These are phyloP conservation scores for Rhododendron molle DNA, from an alignment of 148 eudicot species.

Conservation along the genomic window DNA sequence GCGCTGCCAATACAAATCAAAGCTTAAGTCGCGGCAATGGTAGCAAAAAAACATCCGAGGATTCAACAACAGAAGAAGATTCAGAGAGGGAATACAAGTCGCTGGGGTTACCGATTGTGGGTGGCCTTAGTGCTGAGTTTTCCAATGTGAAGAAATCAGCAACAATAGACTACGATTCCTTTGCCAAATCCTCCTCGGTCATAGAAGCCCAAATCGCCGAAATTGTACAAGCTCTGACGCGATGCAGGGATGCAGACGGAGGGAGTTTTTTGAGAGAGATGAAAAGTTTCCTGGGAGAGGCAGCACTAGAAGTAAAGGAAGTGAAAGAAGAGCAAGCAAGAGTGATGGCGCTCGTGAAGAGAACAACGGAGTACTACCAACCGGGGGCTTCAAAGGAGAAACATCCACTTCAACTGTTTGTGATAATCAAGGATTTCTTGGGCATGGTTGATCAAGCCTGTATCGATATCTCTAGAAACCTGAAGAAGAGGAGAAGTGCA, in stretches of 20 bases:
- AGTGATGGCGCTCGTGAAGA: slow-evolving; percentile 61
- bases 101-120: slow-evolving; percentile 80
- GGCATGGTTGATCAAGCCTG: slow-evolving; percentile 71
- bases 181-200: slow-evolving; percentile 28
- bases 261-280: slow-evolving; percentile 50
- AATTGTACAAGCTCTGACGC: slow-evolving; percentile 33
- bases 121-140: slow-evolving; percentile 71
- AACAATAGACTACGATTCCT: slow-evolving; percentile 44
- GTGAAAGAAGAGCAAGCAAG: slow-evolving; percentile 53
- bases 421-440: slow-evolving; percentile 58
- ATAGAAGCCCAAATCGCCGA: slow-evolving; percentile 34
- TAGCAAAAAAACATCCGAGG: slow-evolving; percentile 3
- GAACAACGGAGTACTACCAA: slow-evolving; percentile 72
- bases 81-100: slow-evolving; percentile 57
- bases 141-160: slow-evolving; percentile 73
- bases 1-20: slow-evolving; percentile 41
- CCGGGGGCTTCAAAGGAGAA: slow-evolving; percentile 58
- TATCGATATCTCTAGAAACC: slow-evolving; percentile 21
- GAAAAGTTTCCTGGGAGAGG: slow-evolving; percentile 51
- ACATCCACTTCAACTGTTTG: slow-evolving; percentile 39
- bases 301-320: slow-evolving; percentile 46
- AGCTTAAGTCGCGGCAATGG: slow-evolving; percentile 22
- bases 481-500: slow-evolving; percentile 46
- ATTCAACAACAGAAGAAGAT: slow-evolving; percentile 42
- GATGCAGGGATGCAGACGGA: slow-evolving; percentile 32